Percentiles rank a stretch among this genome's conserved stretches.
Evolutionary conservation across 805 yeast species (phyloP).

Genomic region (Candida nitratophila): DNA sequence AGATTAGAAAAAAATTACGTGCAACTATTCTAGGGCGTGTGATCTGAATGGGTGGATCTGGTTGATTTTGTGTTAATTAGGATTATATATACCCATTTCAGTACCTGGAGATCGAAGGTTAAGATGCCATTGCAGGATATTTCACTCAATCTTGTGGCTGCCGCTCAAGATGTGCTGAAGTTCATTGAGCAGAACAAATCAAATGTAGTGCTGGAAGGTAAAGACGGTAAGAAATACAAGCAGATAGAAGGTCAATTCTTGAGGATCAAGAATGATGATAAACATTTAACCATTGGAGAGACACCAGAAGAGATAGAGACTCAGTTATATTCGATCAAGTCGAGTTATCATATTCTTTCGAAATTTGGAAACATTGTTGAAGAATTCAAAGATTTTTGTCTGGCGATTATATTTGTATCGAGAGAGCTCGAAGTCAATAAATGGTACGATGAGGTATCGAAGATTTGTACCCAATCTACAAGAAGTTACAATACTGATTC

Average conservation of each 20-base stretch:
- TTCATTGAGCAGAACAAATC: slow-evolving; percentile 15
- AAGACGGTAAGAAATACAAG: slow-evolving; percentile 42
- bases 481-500: slow-evolving; percentile 26
- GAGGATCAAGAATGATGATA: slow-evolving; percentile 41
- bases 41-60: too few relatives aligned
- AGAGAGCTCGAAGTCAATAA: slow-evolving; percentile 38
- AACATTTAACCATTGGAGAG: slow-evolving; percentile 36
- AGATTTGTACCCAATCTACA: slow-evolving; percentile 30
- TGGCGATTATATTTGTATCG: slow-evolving; percentile 42
- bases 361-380: slow-evolving; percentile 31
- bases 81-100: too few relatives aligned
- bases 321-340: slow-evolving; percentile 30
- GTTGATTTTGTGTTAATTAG: background rate
- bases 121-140: slow-evolving; percentile 17
- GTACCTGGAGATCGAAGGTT: too few relatives aligned
- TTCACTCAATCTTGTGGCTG: slow-evolving; percentile 19
- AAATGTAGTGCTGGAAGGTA: slow-evolving; percentile 26
- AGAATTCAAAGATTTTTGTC: slow-evolving; percentile 34
- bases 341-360: slow-evolving; percentile 36
- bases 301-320: slow-evolving; percentile 13
- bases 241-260: slow-evolving; percentile 39
- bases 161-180: slow-evolving; percentile 20
- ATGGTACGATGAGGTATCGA: slow-evolving; percentile 43
- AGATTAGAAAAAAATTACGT: too few relatives aligned
- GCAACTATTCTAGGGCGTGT: too few relatives aligned